phyloP scores from a whole-genome alignment of 1,284 basidiomycete genomes.

The Mycosarcoma mackinlayi region DNA sequence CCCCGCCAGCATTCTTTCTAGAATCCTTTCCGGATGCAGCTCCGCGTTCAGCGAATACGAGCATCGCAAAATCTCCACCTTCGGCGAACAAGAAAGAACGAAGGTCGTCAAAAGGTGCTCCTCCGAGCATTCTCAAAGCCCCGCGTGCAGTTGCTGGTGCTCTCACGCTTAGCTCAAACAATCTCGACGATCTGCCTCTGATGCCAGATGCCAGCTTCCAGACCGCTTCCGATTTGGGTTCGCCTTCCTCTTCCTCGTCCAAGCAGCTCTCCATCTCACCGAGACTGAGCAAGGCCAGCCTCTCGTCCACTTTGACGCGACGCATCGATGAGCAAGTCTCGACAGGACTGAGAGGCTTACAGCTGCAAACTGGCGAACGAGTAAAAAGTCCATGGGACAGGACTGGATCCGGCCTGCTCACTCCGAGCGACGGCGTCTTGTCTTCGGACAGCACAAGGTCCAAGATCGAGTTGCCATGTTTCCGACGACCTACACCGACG shows the following conservation, averaged over 20 bases:
- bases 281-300: neutral
- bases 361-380: conserved; percentile 7
- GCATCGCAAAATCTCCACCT: neutral
- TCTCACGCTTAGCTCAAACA: conserved; percentile 19
- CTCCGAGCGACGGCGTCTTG: conserved; percentile 7
- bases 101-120: conserved; percentile 9
- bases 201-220: conserved; percentile 19
- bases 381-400: neutral
- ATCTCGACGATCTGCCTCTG: conserved; percentile 10
- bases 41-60: neutral
- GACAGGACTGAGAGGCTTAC: neutral
- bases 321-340: neutral
- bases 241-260: conserved; percentile 19
- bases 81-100: conserved; percentile 12
- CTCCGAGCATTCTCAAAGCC: conserved; percentile 23
- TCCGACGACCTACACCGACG: conserved; percentile 33
- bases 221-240: conserved; percentile 26
- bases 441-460: conserved; percentile 7
- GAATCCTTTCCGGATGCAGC: conserved; percentile 48
- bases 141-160: conserved; percentile 28
- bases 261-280: conserved; percentile 27
- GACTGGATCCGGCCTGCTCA: neutral
- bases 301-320: neutral
- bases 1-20: conserved; percentile 48
- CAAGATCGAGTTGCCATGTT: conserved; percentile 19